Evolutionary conservation across 495 filamentous ascomycete genomes (phyloP).

Genomic region (Elasticomyces elasticus): DNA sequence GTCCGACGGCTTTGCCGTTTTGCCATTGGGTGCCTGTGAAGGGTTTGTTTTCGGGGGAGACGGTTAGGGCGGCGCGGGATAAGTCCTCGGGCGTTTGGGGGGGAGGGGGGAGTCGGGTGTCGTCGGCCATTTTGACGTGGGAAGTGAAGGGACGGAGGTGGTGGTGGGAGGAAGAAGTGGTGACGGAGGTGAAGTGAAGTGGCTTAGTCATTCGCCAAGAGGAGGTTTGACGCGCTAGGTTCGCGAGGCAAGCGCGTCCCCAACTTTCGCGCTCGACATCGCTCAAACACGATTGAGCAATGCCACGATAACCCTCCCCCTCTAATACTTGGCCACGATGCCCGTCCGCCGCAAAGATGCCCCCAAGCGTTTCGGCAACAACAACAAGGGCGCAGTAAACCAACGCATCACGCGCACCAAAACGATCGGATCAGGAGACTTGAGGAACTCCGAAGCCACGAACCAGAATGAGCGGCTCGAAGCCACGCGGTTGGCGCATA

Average conservation of each 20-base stretch:
- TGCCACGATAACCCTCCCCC: no score
- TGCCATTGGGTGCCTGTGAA: conserved; percentile 29
- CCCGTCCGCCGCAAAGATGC: conserved; percentile 19
- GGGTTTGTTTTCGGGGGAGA: conserved; percentile 32
- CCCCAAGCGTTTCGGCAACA: conserved; percentile 26
- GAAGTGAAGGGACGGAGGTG: background rate
- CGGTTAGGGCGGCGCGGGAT: conserved; percentile 20
- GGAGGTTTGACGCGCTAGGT: background rate
- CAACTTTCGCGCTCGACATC: no score
- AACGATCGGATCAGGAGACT: conserved; percentile 66
- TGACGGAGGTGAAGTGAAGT: background rate
- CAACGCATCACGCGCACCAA: conserved; percentile 50
- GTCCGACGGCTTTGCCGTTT: conserved; percentile 5
- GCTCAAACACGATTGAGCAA: no score
- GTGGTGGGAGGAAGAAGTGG: background rate
- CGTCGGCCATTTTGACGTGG: conserved; percentile 43
- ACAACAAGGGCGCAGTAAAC: conserved; percentile 34
- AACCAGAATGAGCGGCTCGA: conserved; percentile 80
- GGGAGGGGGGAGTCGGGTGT: conserved; percentile 32
- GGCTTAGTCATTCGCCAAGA: background rate
- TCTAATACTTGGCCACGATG: conserved; percentile 7
- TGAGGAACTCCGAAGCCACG: conserved; percentile 70
- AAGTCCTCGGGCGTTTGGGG: conserved; percentile 5
- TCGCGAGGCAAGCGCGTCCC: background rate
- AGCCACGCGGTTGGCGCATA: conserved; percentile 68